phyloP scores from a whole-genome alignment of 805 yeast genomes.

The Metschnikowia picachoensis region DNA sequence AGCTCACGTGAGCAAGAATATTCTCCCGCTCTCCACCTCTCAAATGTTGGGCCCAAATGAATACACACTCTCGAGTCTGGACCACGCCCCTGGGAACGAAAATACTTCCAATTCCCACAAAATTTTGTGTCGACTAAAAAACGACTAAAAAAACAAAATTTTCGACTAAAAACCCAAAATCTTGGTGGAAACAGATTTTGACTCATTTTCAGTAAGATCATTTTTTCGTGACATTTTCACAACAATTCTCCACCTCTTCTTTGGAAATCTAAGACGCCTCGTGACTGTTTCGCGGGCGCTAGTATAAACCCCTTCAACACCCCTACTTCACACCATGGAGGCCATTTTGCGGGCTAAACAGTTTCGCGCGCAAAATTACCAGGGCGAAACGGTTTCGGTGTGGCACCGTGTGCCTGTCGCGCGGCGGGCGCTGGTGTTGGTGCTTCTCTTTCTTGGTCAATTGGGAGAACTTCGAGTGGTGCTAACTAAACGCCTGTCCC shows the following conservation, averaged over 20 bases:
- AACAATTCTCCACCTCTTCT: neutral
- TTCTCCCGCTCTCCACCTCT: neutral
- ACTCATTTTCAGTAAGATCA: too few relatives aligned
- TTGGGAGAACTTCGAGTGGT: conserved; percentile 74
- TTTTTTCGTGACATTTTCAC: neutral
- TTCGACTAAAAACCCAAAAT: too few relatives aligned
- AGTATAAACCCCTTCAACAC: too few relatives aligned
- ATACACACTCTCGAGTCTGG: too few relatives aligned
- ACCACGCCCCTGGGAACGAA: neutral
- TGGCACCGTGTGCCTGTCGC: conserved; percentile 65
- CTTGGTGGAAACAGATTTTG: too few relatives aligned
- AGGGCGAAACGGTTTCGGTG: conserved; percentile 31
- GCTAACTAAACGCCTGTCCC: conserved; percentile 71
- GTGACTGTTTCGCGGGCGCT: neutral
- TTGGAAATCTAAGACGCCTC: neutral
- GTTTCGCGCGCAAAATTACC: conserved; percentile 26
- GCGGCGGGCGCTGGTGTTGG: conserved; percentile 76
- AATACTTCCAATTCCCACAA: neutral
- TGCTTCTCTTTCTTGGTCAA: conserved; percentile 68
- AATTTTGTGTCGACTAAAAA: too few relatives aligned
- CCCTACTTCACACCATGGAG: neutral
- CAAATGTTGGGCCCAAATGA: conserved; percentile 1
- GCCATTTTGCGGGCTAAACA: conserved; percentile 3
- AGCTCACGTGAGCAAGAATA: neutral
- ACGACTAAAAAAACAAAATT: too few relatives aligned